Base-by-base conservation (phyloP, 2,329 filamentous ascomycete genomes). In the Blastomyces parvus region DNA sequence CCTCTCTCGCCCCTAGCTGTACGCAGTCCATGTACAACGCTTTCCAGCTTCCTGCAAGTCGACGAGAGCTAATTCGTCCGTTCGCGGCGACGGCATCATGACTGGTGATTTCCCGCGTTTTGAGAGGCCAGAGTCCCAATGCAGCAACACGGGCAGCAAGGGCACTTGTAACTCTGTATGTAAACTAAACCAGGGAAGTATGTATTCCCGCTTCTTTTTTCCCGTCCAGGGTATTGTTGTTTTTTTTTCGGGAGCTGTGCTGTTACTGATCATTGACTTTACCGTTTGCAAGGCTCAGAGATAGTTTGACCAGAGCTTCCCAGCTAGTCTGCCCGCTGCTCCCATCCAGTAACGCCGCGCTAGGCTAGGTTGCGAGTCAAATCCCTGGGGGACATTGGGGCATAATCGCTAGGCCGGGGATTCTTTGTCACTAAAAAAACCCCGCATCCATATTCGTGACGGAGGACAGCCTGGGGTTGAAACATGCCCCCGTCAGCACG, bases 1-100 rank as follows among this genome's bases (percentile, higher is more conserved):
- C 33, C 33, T 36, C 33, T 8, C 6, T 6, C 55, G n/a, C 36
- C 55, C 19, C 55, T 57, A 40, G 55, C 14, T 57, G 55, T 42
- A 57, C 55, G 33, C n/a, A n/a, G n/a, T n/a, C n/a, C n/a, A n/a
- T n/a, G n/a, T n/a, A n/a, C n/a, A n/a, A 57, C 36, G 11, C 36
- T n/a, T 13, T 36, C 2, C 14, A 9, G 14, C 7, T 57, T 19
- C 19, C 27, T 53, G 52, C 50, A 53, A 1, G 50, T 7, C 19
- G 55, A 57, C 25, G n/a, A 25, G n/a, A 25, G n/a, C 55, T 57
- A 40, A 57, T 57, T 57, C 33, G 55, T 57, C 55, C 55, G 33
- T 57, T 57, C 55, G n/a, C 33, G 36, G 55, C 55, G n/a, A 40
- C 30, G 9, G 27, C 25, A 40, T 42, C n/a, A 42, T 42, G 6